Percentiles rank a stretch among this genome's conserved stretches.
Conservation (phyloP, 495 filamentous ascomycete genomes). For the Neurospora sp. region DNA sequence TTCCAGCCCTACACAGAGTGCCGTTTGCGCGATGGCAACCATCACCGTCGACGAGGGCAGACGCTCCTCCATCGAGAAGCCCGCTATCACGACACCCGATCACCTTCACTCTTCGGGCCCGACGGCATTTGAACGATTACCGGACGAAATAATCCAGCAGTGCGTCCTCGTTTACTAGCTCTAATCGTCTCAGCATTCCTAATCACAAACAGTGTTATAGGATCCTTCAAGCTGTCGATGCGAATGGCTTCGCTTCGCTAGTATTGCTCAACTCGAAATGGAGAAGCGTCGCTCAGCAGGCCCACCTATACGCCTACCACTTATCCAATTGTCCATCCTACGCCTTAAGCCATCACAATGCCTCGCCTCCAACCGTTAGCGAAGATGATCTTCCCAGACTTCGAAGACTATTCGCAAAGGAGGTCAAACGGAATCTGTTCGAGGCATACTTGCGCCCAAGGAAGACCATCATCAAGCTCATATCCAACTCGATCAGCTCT, state of each 20-base stretch:
- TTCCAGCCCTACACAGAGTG: neutral
- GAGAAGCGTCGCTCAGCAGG: slow-evolving; percentile 60
- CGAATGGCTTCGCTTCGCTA: slow-evolving; percentile 73
- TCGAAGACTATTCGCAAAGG: slow-evolving; percentile 54
- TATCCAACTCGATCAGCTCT: slow-evolving; percentile 76
- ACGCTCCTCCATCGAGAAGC: slow-evolving; percentile 25
- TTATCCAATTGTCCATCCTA: slow-evolving; percentile 62
- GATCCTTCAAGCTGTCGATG: slow-evolving; percentile 63
- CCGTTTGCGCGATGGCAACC: slow-evolving; percentile 13
- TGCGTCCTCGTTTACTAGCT: slow-evolving; percentile 16
- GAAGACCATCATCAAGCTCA: slow-evolving; percentile 59
- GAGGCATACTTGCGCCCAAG: slow-evolving; percentile 64
- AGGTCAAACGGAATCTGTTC: slow-evolving; percentile 71
- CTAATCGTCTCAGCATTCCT: neutral
- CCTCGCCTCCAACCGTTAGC: slow-evolving; percentile 28
- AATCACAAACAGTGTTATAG: slow-evolving; percentile 30
- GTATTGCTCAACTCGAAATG: slow-evolving; percentile 72
- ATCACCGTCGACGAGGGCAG: slow-evolving; percentile 11
- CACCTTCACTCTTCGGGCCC: slow-evolving; percentile 1
- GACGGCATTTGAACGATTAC: slow-evolving; percentile 33
- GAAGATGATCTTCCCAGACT: slow-evolving; percentile 48
- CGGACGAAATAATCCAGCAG: slow-evolving; percentile 43
- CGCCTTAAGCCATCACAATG: slow-evolving; percentile 37
- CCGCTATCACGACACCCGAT: slow-evolving; percentile 11
- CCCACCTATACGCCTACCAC: slow-evolving; percentile 66